These are phyloP conservation scores for Chamaecyparis obtusa DNA, from an alignment of 75 land plant species.

Conservation along the genomic window DNA sequence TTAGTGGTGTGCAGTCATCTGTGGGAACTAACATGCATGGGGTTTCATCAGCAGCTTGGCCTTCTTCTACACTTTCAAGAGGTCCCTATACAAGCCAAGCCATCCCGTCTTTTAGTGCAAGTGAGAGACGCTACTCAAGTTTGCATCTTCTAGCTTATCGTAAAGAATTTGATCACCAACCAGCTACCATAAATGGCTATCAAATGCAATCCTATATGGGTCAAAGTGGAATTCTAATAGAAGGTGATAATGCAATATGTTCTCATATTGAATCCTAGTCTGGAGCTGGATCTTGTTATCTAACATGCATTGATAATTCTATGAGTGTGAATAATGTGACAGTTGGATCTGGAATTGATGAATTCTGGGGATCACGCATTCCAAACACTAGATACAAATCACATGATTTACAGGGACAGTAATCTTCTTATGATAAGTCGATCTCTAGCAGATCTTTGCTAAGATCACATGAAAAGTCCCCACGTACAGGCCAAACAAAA, in stretches of 20 bases:
- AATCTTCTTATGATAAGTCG: conserved; percentile 26
- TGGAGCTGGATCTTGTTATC: conserved; percentile 12
- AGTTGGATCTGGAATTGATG: conserved; percentile 23
- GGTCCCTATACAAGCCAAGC: conserved; percentile 36
- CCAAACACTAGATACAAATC: conserved; percentile 30
- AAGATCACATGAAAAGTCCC: conserved; percentile 18
- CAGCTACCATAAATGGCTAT: conserved; percentile 95
- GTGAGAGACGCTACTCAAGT: conserved; percentile 77
- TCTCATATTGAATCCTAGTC: conserved; percentile 19
- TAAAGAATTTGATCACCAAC: conserved; percentile 60
- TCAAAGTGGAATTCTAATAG: conserved; percentile 31
- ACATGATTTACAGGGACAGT: conserved; percentile 20
- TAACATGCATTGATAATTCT: conserved; percentile 21
- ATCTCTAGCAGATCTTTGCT: conserved; percentile 17
- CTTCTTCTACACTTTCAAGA: conserved; percentile 21
- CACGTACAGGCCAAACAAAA: conserved; percentile 29
- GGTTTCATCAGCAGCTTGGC: conserved; percentile 45
- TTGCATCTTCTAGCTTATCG: conserved; percentile 46
- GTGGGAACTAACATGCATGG: conserved; percentile 31
- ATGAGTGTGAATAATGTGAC: conserved; percentile 9
- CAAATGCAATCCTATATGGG: conserved; percentile 58
- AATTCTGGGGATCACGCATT: conserved; percentile 19
- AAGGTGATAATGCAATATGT: conserved; percentile 20
- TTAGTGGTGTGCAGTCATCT: conserved; percentile 33
- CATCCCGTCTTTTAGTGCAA: conserved; percentile 20